Base-by-base conservation (phyloP, 1,284 basidiomycete species). In the Ceratobasidium sp. region DNA sequence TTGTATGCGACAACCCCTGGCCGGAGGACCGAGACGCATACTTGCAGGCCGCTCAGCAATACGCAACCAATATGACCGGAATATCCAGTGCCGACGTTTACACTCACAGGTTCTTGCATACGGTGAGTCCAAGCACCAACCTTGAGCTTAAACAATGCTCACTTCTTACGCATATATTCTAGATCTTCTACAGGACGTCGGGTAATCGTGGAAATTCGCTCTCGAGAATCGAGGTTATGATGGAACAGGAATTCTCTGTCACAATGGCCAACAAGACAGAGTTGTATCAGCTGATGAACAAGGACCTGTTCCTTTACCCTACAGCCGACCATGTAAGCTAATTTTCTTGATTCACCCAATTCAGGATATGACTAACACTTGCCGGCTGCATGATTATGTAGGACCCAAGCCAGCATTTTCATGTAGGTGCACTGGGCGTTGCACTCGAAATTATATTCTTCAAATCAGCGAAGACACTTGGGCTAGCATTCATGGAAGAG, bases 1-100 rank as follows among this genome's bases (percentile, higher is more conserved):
- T 64, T 8, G 46, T 64, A 14, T 64, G 24, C 16, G 16, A n/a
- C 29, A 49, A 64, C 29, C 62, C 62, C 16, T 64, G 62, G 62
- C 62, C 62, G 0, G 29, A 49, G 29, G 62, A 64, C 19, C 62
- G 24, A 6, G 62, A 64, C 6, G 27, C 5, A 22, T 64, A 49
- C n/a, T 27, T 64, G 19, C 22, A 34, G 43, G 22, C 29, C 11
- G 62, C 62, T 14, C 9, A 49, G 19, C 24, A 49, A 14, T 64
- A 64, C 13, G 4, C 62, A 2, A 27, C 31, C 8, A 8, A 64
- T 4, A 31, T 64, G 43, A 49, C 62, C 1, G 46, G 46, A 1
- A 49, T 49, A 31, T 19, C 11, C 9, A 46, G 46, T 14, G 22
- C 62, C 13, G 14, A 64, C 8, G 29, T 64, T 1, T 49, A 19